These are phyloP conservation scores for Xylariaceae sp. DNA, from an alignment of 2,329 filamentous ascomycete species.

Conservation along the genomic window DNA sequence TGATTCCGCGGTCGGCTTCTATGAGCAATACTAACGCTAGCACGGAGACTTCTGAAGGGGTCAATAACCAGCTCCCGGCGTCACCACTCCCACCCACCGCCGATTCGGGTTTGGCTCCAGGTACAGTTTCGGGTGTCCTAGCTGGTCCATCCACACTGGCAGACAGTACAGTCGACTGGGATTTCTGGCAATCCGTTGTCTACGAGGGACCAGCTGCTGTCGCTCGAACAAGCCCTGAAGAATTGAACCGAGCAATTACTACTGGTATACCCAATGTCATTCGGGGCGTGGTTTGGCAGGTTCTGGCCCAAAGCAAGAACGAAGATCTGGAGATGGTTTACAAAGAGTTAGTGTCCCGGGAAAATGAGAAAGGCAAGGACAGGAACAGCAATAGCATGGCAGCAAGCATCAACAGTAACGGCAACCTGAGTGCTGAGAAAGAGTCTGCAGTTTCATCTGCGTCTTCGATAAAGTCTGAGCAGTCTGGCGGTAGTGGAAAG, in stretches of 20 bases:
- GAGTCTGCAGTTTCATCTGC: constrained; percentile 71
- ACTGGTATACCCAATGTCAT: constrained; percentile 92
- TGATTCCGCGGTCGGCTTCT: constrained; percentile 15
- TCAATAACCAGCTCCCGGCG: constrained; percentile 30
- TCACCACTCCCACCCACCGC: constrained; percentile 59
- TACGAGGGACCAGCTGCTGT: constrained; percentile 90
- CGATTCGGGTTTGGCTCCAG: constrained; percentile 70
- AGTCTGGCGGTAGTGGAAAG: constrained; percentile 57
- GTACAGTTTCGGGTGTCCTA: constrained; percentile 77
- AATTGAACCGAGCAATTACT: constrained; percentile 85
- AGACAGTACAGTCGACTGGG: constrained; percentile 90
- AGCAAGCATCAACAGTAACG: constrained; percentile 50
- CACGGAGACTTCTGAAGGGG: constrained; percentile 27
- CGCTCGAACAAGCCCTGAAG: constrained; percentile 79
- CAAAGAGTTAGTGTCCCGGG: constrained; percentile 70
- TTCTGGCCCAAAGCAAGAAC: constrained; percentile 91
- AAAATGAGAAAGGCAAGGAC: constrained; percentile 74
- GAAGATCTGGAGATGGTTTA: constrained; percentile 87
- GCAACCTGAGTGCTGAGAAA: constrained; percentile 56
- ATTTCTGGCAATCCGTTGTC: constrained; percentile 93
- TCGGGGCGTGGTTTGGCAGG: constrained; percentile 98
- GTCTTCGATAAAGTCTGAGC: constrained; percentile 78
- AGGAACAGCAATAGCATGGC: constrained; percentile 53
- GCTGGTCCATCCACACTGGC: constrained; percentile 66
- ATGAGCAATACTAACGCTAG: constrained; percentile 27